Conservation (phyloP, 78 protist species). For the Monocercomonoides exilis region DNA sequence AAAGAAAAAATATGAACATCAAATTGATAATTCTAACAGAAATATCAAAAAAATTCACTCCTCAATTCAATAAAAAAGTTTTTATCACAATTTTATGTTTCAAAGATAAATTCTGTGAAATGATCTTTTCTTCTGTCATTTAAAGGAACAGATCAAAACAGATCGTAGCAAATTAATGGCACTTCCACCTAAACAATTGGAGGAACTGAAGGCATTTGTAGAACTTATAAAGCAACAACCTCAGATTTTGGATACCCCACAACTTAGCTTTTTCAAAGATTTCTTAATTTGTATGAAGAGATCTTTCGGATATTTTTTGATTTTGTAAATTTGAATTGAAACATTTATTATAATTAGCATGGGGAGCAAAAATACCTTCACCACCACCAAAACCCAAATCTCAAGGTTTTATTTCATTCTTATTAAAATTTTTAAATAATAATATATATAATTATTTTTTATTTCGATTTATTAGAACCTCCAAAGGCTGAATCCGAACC, state of each 20-base stretch:
- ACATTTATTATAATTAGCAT: neutral
- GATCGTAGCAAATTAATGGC: too few relatives aligned
- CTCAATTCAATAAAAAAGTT: too few relatives aligned
- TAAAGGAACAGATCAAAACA: too few relatives aligned
- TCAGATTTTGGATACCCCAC: neutral
- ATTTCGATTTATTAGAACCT: neutral
- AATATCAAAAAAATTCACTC: too few relatives aligned
- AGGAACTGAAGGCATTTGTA: neutral
- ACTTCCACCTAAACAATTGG: neutral
- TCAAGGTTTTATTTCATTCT: neutral
- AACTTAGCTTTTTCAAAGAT: neutral
- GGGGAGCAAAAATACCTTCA: slow-evolving; percentile 7
- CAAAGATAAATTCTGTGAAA: too few relatives aligned
- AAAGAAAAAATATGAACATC: too few relatives aligned
- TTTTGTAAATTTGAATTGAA: neutral
- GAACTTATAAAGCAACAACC: neutral
- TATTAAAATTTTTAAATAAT: neutral
- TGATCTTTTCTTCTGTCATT: too few relatives aligned
- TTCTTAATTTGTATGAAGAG: neutral
- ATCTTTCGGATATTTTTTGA: neutral
- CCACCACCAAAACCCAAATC: neutral
- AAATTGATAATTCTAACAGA: too few relatives aligned
- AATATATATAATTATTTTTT: neutral
- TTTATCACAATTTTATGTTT: too few relatives aligned
- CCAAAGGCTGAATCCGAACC: neutral